A percentile compares a stretch with the other conserved stretches of the same genome.
Evolutionary conservation across 208 protist species (phyloP).

Genomic region (Crithidia fasciculata): DNA sequence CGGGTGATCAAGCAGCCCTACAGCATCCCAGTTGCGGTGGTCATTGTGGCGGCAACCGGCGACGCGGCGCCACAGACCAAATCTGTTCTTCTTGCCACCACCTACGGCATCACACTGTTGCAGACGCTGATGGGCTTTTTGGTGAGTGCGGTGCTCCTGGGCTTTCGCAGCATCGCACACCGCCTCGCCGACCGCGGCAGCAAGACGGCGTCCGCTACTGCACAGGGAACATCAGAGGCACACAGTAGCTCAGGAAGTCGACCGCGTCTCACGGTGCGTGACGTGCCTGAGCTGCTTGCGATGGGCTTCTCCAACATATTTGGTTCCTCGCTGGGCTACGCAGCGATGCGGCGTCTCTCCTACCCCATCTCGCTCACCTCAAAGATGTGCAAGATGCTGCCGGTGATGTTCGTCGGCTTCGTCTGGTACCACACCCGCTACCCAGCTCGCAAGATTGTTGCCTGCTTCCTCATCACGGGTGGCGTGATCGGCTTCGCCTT

Average conservation of each 20-base stretch:
- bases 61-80: not conserved
- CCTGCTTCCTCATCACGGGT: constrained; percentile 65
- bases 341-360: constrained; percentile 78
- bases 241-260: not conserved
- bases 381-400: constrained; percentile 92
- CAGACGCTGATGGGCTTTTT: constrained; percentile 33
- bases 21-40: not conserved
- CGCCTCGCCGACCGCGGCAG: not conserved
- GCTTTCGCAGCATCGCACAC: constrained; percentile 10
- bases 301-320: constrained; percentile 84
- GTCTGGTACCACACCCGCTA: constrained; percentile 75
- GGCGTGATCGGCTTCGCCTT: constrained; percentile 75
- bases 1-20: constrained; percentile 79
- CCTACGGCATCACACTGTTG: constrained; percentile 35
- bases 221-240: not conserved
- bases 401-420: constrained; percentile 80
- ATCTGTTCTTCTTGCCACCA: constrained; percentile 23
- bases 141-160: constrained; percentile 22
- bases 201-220: not conserved
- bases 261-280: not conserved
- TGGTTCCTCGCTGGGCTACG: constrained; percentile 67
- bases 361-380: constrained; percentile 80
- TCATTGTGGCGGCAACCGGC: not conserved
- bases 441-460: constrained; percentile 51
- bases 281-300: constrained; percentile 37